Base-by-base conservation (phyloP, 1,284 basidiomycete species). In the Gomphus sp. region DNA sequence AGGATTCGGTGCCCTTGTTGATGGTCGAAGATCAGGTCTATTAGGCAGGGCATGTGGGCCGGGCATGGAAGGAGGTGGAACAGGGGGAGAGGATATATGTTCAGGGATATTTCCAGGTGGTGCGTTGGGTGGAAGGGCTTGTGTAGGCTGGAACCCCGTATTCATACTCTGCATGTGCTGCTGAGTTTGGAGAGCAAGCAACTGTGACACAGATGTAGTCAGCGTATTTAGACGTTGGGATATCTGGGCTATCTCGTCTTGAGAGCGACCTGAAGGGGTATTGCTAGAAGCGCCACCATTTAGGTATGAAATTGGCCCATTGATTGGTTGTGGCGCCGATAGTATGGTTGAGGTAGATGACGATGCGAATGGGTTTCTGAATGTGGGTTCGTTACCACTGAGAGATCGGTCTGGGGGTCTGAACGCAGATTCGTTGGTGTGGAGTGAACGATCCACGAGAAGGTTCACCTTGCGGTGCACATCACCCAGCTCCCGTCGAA, bases 191-290 rank as follows among this genome's bases (percentile, higher is more conserved):
- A 90, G 70, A 10, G 85, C 84, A 18, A 91, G 77, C 22, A 93
- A 77, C 70, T 93, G 91, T 18, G 91, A 87, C 52, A 94, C 91
- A n/a, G 89, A 91, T 0, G 86, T 84, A 33, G 90, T 93, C 62
- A 94, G 74, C 12, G 87, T 89, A 64, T 87, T 87, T 58, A 93
- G 74, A 55, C 90, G 84, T 66, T 89, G 87, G 9, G 89, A 87
- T 45, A 94, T 87, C 51, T 84, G 80, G 9, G 81, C 76, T 59
- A 93, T 81, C 69, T 91, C 89, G 69, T 89, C 87, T 14, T 43
- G 62, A 28, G 74, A 68, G 34, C 58, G 55, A 48, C 52, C 39
- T 49, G 84, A 81, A 47, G 76, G 75, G 34, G 76, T 67, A 71
- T 87, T 85, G 68, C 87, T 84, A 31, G 86, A 85, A 25, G 85